A percentile compares a stretch with the other conserved stretches of the same genome.
Conservation (phyloP, 768 basidiomycete species). For the Pluteus cervinus region DNA sequence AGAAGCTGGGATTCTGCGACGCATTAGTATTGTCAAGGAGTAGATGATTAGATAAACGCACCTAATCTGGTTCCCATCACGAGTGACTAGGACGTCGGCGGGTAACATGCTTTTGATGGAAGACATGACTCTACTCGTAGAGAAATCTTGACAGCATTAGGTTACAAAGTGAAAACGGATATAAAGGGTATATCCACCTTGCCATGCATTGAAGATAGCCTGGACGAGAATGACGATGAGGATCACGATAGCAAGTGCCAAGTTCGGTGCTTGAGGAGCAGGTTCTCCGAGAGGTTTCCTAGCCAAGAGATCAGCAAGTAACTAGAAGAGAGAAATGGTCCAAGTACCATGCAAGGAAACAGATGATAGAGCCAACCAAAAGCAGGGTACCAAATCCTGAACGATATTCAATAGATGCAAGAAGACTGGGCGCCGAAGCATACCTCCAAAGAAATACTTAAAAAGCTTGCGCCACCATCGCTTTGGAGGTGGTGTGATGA, state of each 20-base stretch:
- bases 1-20: constrained; percentile 52
- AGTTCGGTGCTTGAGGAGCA: constrained; percentile 44
- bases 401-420: no score
- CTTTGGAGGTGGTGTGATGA: constrained; percentile 40
- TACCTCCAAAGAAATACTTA: constrained; percentile 47
- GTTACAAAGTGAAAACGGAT: no score
- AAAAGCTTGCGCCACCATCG: constrained; percentile 38
- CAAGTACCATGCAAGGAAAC: constrained; percentile 43
- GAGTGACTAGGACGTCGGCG: constrained; percentile 54
- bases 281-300: constrained; percentile 60
- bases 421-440: no score
- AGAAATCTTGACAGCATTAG: constrained; percentile 55
- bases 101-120: constrained; percentile 65
- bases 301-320: constrained; percentile 11
- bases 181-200: no score
- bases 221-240: constrained; percentile 33
- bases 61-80: constrained; percentile 39
- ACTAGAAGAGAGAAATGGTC: not conserved
- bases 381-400: constrained; percentile 43
- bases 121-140: constrained; percentile 51
- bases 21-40: no score
- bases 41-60: no score
- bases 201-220: constrained; percentile 41
- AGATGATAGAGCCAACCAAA: constrained; percentile 41
- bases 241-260: constrained; percentile 56